Base-by-base conservation (phyloP, 768 basidiomycete genomes). In the Tulasnella sp. region DNA sequence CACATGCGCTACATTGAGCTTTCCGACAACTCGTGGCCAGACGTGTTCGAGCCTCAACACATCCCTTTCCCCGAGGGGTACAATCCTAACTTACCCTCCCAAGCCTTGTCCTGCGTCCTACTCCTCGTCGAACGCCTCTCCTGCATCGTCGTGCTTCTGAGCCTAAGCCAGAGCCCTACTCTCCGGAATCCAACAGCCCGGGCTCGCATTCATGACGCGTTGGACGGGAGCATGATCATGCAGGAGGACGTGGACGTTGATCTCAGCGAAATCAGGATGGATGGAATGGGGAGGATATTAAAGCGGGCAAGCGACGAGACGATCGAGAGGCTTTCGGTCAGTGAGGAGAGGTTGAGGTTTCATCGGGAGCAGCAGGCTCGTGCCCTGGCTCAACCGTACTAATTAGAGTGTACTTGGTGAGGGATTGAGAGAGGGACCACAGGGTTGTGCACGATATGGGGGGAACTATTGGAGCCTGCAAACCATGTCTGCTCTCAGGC, bases 1-100 rank as follows among this genome's bases (percentile, higher is more conserved):
- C 62, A 68, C 34, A 68, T 68, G 62, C 62, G 62, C 5, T 68
- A 68, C 62, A 27, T 68, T 31, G 62, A 68, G 62, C 34, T 68
- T 34, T 68, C 62, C 5, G 62, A 68, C 62, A 5, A 34, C 27
- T 68, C 62, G 62, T 27, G 62, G 10, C 62, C 62, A 7, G 12
- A 68, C 62, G 62, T 68, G 31, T 68, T 68, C 62, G 62, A 68
- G 62, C 62, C 62, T 31, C 62, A 68, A 68, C 62, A 68, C 34
- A 31, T 68, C 62, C 62, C 62, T 2, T 68, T 31, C 34, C 62
- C 62, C 2, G 62, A 68, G 3, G 62, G 62, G 0, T 68, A 68
- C 27, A 31, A 68, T 18, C 27, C 62, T 6, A 27, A 34, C n/a
- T 68, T n/a, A 10, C 62, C 62, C 14, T n/a, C 62, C 34, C 62